These are phyloP conservation scores for Acmispon strigosus DNA, from an alignment of 306 rosid genomes.

Conservation along the genomic window DNA sequence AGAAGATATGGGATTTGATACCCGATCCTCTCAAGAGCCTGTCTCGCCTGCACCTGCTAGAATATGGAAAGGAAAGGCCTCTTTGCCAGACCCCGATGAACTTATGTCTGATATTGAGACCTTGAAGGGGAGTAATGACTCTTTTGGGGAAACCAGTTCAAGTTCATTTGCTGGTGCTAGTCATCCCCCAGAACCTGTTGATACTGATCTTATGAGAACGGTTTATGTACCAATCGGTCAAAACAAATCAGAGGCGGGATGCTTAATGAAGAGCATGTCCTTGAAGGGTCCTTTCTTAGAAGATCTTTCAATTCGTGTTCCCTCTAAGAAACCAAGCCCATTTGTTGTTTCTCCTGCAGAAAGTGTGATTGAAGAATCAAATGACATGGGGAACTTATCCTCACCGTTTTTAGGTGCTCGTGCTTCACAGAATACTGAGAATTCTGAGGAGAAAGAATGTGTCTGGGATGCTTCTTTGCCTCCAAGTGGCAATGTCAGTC, in stretches of 20 bases:
- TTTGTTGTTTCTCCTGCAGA: slow-evolving; percentile 59
- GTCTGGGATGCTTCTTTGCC: slow-evolving; percentile 98
- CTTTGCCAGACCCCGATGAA: slow-evolving; percentile 39
- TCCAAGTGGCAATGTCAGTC: slow-evolving; percentile 93
- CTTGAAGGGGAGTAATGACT: slow-evolving; percentile 36
- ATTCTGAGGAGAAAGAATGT: slow-evolving; percentile 72
- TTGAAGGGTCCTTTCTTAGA: slow-evolving; percentile 75
- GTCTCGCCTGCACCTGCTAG: slow-evolving; percentile 34
- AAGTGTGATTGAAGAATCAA: slow-evolving; percentile 49
- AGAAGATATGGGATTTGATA: slow-evolving; percentile 47
- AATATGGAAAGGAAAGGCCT: slow-evolving; percentile 50
- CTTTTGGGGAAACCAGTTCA: slow-evolving; percentile 43
- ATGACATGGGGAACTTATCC: slow-evolving; percentile 35
- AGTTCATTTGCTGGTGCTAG: slow-evolving; percentile 82
- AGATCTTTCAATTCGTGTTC: slow-evolving; percentile 61
- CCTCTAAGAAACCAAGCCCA: slow-evolving; percentile 48
- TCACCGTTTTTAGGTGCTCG: slow-evolving; percentile 41
- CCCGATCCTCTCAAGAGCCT: slow-evolving; percentile 29
- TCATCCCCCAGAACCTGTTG: slow-evolving; percentile 95
- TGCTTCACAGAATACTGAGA: slow-evolving; percentile 53
- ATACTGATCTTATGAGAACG: slow-evolving; percentile 67
- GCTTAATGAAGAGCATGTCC: slow-evolving; percentile 65
- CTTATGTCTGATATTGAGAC: slow-evolving; percentile 33
- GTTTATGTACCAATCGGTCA: slow-evolving; percentile 70
- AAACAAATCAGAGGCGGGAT: slow-evolving; percentile 54